Evolutionary conservation across 1,139 yeast genomes (phyloP).

Genomic region (Geotrichum carabidarum): DNA sequence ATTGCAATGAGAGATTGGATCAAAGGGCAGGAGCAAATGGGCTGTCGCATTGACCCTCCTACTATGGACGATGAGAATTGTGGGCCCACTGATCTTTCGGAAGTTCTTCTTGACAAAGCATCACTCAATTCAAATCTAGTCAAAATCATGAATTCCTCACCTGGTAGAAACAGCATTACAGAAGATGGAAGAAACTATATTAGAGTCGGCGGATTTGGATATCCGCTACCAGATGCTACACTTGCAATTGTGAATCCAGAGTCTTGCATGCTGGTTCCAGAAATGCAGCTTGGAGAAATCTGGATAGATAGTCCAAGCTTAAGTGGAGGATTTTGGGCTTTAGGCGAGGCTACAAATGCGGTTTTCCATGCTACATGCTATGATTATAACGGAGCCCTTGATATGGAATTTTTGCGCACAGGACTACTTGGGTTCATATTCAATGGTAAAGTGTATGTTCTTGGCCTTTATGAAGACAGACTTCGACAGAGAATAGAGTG

Average conservation of each 20-base stretch:
- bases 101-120: constrained; percentile 74
- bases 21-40: constrained; percentile 53
- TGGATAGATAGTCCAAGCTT: constrained; percentile 92
- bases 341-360: constrained; percentile 60
- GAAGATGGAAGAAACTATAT: constrained; percentile 50
- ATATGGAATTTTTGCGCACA: constrained; percentile 79
- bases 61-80: constrained; percentile 36
- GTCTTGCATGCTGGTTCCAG: constrained; percentile 58
- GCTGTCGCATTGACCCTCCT: constrained; percentile 35
- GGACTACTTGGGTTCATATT: constrained; percentile 84
- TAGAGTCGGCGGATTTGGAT: constrained; percentile 88
- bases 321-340: constrained; percentile 83
- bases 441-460: constrained; percentile 78
- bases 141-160: constrained; percentile 57
- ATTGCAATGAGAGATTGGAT: constrained; percentile 89
- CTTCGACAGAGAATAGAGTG: constrained; percentile 56
- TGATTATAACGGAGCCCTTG: constrained; percentile 61
- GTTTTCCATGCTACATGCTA: constrained; percentile 79
- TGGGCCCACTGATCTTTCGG: constrained; percentile 51
- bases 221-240: constrained; percentile 89
- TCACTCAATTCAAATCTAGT: constrained; percentile 75
- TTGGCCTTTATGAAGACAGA: constrained; percentile 89
- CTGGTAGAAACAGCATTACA: constrained; percentile 37
- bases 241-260: constrained; percentile 94
- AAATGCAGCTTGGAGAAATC: constrained; percentile 84